Evolutionary conservation across 768 basidiomycete species (phyloP), one percentile per base, ranked within the genome.

Genomic region (Lentinus tigrinus): DNA sequence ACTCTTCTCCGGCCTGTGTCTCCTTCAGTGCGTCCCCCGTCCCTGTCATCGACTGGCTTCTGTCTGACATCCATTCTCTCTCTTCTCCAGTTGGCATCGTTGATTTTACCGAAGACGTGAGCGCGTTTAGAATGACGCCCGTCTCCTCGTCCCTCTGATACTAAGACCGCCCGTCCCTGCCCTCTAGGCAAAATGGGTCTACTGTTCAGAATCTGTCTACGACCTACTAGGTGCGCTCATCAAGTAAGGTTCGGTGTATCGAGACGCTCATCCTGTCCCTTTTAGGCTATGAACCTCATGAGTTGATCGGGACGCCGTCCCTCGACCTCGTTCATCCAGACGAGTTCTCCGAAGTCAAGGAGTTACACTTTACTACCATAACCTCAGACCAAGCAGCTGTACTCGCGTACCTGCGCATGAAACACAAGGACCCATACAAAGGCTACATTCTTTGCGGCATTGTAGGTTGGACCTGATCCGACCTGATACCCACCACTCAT

Each of bases 291-390:
- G 89, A 92, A 63, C 86, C 88, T 8, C 75, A 77, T 51, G 90
- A 92, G 64, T 78, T 91, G 59, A 77, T 88, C 53, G 87, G 87
- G 2, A 78, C 75, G 34, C 81, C 89, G 3, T 88, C 86, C 2
- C 75, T 91, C 43, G 83, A 89, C 53, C 85, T 92, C 60, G 88
- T 89, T 27, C 91, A 93, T 68, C 90, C 90, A 2, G 91, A 92
- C 51, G 90, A 93, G 68, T 85, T 85, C 63, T 70, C 79, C 27
- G 79, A 82, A 36, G 81, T 87, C n/a, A 81, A 81, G 65, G 77
- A 78, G 58, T 74, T 91, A 39, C 91, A 91, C 70, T 88, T 88
- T 63, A 87, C 89, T 40, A 92, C 89, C 1, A 90, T 92, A 60
- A 75, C 78, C 40, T 81, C 85, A 65, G 91, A 93, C 74, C 89